Evolutionary conservation across 2,329 filamentous ascomycete genomes (phyloP), one percentile per base, ranked within the genome.

Genomic region (Immersiporthe knoxdaviesiana): DNA sequence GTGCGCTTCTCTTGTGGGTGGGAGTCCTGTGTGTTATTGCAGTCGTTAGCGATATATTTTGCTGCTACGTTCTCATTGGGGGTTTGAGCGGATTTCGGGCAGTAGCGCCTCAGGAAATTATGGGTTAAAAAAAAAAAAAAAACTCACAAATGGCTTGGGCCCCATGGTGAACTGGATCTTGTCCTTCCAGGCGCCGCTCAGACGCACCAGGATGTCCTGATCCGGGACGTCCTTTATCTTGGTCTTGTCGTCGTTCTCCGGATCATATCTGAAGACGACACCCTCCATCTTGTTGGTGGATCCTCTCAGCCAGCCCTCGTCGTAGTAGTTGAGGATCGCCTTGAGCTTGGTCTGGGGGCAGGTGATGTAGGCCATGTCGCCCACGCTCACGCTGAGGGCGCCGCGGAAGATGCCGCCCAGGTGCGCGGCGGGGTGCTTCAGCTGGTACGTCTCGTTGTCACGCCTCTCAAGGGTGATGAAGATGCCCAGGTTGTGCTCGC

Each of bases 361-460:
- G 52, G 90, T 94, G 70, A 98, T 87, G 78, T 92, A 97, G 75
- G 93, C 96, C 72, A 90, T 87, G 75, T 99, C 96, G 61, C 94
- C 92, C 30, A 99, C 96, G 11, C 91, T 94, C 72, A 99, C 91
- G 75, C 91, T 94, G 64, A 98, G 84, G n/a, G 92, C 90, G 32
- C 96, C 96, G 73, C 94, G 87, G 60, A 99, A 81, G 66, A 99
- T 84, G 24, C 96, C 96, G 37, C 94, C 94, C 1, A 99, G 84
- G 77, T 97, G 93, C 8, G 96, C 96, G n/a, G 92, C 90, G 4
- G 96, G 96, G 80, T 99, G 96, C 6, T 92, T 97, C 72, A 99
- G 87, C 77, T 97, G 94, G 79, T 99, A 99, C 72, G 94, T 92
- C 82, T 99, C 96, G 76, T 95, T 88, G 74, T 91, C 89, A 66